phyloP scores from a whole-genome alignment of 177 flowering plant genomes.

The Vitis hybrid region DNA sequence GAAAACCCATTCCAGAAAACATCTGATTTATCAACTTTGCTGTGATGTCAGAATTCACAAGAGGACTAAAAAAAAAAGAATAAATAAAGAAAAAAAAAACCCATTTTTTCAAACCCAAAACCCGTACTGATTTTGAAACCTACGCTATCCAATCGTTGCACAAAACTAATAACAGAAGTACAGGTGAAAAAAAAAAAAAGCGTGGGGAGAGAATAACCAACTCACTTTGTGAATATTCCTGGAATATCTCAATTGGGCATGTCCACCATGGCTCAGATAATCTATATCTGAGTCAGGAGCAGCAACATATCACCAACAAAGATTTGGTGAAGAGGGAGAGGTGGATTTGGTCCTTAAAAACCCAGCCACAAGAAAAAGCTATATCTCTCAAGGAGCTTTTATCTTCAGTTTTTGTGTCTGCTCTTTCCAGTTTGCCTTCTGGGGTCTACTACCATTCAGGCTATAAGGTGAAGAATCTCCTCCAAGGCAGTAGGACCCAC shows the following conservation, averaged over 20 bases:
- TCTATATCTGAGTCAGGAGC: constrained; percentile 1
- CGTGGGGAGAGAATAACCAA: background rate
- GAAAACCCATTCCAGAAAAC: constrained; percentile 3
- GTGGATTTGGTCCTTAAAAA: constrained; percentile 1
- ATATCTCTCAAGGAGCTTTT: background rate
- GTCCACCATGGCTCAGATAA: background rate
- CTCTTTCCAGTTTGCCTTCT: too few relatives aligned
- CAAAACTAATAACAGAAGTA: background rate
- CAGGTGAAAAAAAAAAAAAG: background rate
- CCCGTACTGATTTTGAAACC: background rate
- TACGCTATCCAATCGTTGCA: background rate
- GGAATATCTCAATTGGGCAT: constrained; percentile 3
- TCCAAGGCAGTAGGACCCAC: constrained; percentile 2
- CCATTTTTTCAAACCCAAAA: background rate
- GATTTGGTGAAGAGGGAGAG: background rate
- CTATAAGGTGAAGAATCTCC: background rate
- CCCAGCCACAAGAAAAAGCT: background rate
- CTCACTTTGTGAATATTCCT: constrained; percentile 20
- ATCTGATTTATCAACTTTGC: background rate
- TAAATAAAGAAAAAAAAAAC: background rate
- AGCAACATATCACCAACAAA: constrained; percentile 15
- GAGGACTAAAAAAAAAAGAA: background rate
- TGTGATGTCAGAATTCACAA: background rate
- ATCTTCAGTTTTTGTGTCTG: background rate
- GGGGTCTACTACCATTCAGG: background rate